Evolutionary conservation across 2,329 filamentous ascomycete species (phyloP), one percentile per base, ranked within the genome.

Genomic region (Fusarium xylarioides): DNA sequence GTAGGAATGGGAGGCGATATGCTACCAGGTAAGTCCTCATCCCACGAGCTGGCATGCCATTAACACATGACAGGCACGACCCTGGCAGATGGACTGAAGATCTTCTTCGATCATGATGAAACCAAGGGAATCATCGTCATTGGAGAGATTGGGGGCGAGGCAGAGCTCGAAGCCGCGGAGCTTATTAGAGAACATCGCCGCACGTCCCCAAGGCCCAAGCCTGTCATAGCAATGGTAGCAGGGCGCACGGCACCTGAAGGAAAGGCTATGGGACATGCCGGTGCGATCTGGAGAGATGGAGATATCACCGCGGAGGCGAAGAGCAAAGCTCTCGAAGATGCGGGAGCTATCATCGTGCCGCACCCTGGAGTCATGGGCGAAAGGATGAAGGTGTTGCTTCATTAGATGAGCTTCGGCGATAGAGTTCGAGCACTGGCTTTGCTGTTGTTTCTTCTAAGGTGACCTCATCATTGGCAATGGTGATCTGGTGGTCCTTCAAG

Each of bases 1-100:
- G 90, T 95, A 49, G 92, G 92, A 21, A 91, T 95, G 85, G 93
- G 93, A 6, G 93, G 93, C 5, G 93, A 95, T 77, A 86, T 92
- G 40, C 83, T 94, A 63, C 91, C 92, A 4, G 92, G 92, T 82
- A 68, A 15, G 14, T 18, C 3, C 7, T 12, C 7, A 10, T 4
- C 6, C 2, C 7, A 5, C 2, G 2, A 16, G 3, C 1, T 28
- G 12, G 7, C 8, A 5, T 9, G 1, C 10, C 11, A 9, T 35
- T 68, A 14, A 73, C 42, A 47, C 1, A 10, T 0, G 19, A 5
- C 10, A 70, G 73, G 82, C n/a, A 91, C 93, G 1, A 92, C 91
- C 30, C 90, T 95, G 67, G 88, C 92, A 0, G 93, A 95, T 78
- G 91, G 89, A 0, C 81, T 94, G 37, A 87, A 85, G 52, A 85